These are phyloP conservation scores for Psilocybe tampanensis DNA, from an alignment of 768 basidiomycete species.

Conservation along the genomic window DNA sequence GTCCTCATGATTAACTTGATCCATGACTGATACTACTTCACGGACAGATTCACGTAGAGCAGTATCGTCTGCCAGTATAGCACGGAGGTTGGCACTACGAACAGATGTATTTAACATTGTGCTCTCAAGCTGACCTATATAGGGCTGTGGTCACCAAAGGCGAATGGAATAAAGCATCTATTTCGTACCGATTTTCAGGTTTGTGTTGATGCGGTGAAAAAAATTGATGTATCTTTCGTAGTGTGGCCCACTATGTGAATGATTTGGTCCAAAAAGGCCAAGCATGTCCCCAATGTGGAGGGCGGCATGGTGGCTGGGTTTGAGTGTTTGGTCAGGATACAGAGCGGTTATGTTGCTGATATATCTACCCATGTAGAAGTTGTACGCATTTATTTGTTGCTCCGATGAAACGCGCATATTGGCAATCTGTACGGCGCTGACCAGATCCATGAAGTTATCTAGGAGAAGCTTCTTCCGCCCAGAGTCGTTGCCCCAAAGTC, in stretches of 20 bases:
- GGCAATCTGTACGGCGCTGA: slow-evolving; percentile 6
- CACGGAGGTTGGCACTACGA: slow-evolving; percentile 12
- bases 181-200: slow-evolving; percentile 16
- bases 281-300: slow-evolving; percentile 6
- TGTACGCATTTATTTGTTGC: slow-evolving; percentile 20
- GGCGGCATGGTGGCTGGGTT: slow-evolving; percentile 7
- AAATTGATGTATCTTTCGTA: slow-evolving; percentile 10
- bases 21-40: slow-evolving; percentile 7
- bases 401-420: slow-evolving; percentile 20
- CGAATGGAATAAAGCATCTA: not conserved
- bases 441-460: slow-evolving; percentile 10
- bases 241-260: slow-evolving; percentile 4
- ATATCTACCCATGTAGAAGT: slow-evolving; percentile 23
- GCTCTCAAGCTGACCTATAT: slow-evolving; percentile 9
- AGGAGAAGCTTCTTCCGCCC: no score
- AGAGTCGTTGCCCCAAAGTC: no score
- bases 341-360: not conserved
- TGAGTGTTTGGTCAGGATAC: slow-evolving; percentile 4
- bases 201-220: slow-evolving; percentile 19
- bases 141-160: not conserved
- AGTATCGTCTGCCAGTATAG: slow-evolving; percentile 6
- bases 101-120: slow-evolving; percentile 11
- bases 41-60: not conserved
- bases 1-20: slow-evolving; percentile 10
- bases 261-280: not conserved